Conservation (phyloP, 495 filamentous ascomycete species). For the Pyrenopolyporus hunteri region DNA sequence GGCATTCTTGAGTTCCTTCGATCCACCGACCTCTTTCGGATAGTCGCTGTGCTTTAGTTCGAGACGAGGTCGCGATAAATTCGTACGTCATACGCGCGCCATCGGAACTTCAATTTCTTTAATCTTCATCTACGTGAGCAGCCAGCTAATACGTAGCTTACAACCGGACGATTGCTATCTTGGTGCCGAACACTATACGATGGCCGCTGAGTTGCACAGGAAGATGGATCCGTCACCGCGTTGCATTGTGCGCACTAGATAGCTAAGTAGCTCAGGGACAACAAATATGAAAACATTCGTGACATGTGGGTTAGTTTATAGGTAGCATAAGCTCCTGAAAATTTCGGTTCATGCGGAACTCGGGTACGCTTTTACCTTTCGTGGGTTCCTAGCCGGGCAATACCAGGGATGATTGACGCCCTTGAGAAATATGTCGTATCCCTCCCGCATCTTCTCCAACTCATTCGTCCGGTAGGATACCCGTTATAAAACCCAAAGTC, state of each 20-base stretch:
- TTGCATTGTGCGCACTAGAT: neutral
- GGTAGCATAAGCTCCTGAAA: neutral
- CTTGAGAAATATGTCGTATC: conserved; percentile 6
- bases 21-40: neutral
- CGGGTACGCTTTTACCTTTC: no score
- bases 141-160: neutral
- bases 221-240: neutral
- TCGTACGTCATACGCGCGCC: neutral
- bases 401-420: conserved; percentile 7
- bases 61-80: neutral
- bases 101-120: neutral
- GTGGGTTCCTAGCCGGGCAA: neutral
- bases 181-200: neutral
- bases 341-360: neutral
- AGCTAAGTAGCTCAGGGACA: neutral
- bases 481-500: neutral
- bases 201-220: neutral
- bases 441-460: neutral
- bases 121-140: neutral
- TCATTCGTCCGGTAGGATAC: neutral
- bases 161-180: neutral
- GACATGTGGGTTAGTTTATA: neutral
- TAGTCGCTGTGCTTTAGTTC: neutral
- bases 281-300: neutral
- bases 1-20: no score